phyloP scores from a whole-genome alignment of 2,329 filamentous ascomycete genomes.

The Talaromyces sp. region DNA sequence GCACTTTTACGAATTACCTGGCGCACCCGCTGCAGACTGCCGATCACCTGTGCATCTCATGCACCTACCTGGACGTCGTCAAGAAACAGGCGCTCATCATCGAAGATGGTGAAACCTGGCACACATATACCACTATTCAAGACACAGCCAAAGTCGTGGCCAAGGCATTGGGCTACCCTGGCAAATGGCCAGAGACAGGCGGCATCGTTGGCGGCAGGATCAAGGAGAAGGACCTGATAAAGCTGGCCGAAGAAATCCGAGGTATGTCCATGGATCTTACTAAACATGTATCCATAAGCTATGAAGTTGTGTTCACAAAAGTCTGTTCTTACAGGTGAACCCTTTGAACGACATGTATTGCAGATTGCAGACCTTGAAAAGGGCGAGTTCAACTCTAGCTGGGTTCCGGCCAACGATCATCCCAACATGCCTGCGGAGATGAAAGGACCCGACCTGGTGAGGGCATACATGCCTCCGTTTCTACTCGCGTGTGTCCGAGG shows the following conservation, averaged over 20 bases:
- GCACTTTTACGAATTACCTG: constrained; percentile 4
- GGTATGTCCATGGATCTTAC: neutral
- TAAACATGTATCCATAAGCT: too few relatives aligned
- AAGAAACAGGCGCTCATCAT: constrained; percentile 3
- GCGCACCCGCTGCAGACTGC: constrained; percentile 4
- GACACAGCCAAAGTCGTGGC: constrained; percentile 1
- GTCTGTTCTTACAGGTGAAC: neutral
- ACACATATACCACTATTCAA: constrained; percentile 3
- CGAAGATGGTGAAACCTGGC: neutral
- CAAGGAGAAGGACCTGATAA: neutral
- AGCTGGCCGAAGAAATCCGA: constrained; percentile 1
- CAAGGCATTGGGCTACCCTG: constrained; percentile 2
- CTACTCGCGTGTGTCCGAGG: neutral
- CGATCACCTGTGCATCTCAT: constrained; percentile 1
- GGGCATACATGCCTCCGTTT: neutral
- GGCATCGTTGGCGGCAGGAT: constrained; percentile 3
- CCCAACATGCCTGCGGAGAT: constrained; percentile 1
- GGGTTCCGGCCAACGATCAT: neutral
- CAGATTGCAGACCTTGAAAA: neutral
- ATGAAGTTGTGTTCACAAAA: neutral
- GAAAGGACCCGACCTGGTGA: neutral
- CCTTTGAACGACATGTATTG: neutral
- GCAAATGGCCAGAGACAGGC: constrained; percentile 6
- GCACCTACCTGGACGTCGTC: constrained; percentile 1
- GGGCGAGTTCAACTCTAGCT: neutral